phyloP scores from a whole-genome alignment of 176 grass and related monocot genomes.

The Cymbopogon citratus region DNA sequence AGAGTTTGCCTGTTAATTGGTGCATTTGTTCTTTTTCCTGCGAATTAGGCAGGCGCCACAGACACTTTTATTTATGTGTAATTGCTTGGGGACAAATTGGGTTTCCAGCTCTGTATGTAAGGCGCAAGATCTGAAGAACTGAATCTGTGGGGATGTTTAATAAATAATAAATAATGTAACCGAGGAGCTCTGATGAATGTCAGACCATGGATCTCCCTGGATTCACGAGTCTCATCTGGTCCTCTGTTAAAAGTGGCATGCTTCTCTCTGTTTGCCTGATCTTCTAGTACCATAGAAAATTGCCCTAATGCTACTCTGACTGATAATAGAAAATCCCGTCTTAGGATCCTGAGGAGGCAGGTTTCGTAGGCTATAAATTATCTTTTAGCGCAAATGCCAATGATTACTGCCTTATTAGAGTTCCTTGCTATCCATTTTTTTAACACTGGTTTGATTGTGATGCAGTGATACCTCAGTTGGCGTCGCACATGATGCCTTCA shows the following conservation, averaged over 20 bases:
- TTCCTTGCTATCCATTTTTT: background rate
- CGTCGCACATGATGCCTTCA: slow-evolving; percentile 73
- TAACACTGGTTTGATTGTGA: slow-evolving; percentile 18
- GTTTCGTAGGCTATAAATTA: background rate
- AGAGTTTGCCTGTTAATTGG: background rate
- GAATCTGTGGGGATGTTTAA: background rate
- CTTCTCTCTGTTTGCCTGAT: background rate
- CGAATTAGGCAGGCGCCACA: background rate
- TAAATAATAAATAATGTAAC: slow-evolving; percentile 36
- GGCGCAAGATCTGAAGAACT: slow-evolving; percentile 27
- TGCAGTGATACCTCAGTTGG: slow-evolving; percentile 64
- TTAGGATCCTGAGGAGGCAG: background rate
- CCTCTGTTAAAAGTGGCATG: background rate
- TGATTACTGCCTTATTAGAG: background rate
- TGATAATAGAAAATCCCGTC: background rate
- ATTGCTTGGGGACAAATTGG: background rate
- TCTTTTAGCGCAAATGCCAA: background rate
- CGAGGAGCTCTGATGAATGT: background rate
- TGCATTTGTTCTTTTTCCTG: background rate
- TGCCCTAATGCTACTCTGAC: background rate
- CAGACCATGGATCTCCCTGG: slow-evolving; percentile 15
- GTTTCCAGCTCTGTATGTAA: background rate
- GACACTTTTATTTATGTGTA: background rate
- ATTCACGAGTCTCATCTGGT: background rate
- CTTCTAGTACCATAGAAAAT: slow-evolving; percentile 7